Evolutionary conservation across 2,329 filamentous ascomycete species (phyloP), one percentile per base, ranked within the genome.

Genomic region (Alternaria alternata): DNA sequence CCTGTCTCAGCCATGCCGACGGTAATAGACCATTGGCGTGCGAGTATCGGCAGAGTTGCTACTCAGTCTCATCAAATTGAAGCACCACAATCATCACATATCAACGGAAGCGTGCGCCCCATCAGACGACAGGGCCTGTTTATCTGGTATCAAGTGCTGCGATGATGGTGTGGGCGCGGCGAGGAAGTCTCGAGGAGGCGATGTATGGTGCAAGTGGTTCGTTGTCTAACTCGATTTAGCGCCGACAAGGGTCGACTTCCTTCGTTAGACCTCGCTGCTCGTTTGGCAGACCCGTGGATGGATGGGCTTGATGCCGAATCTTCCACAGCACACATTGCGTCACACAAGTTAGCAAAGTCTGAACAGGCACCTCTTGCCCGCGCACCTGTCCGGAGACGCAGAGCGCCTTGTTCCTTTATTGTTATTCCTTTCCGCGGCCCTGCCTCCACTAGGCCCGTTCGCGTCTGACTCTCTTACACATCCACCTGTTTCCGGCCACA

Each of bases 171-270:
- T 54, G 56, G 54, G 44, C 58, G 59, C 64, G 60, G 55, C 62
- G 64, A 65, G 46, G 62, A 66, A 64, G 65, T 61, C 65, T 61
- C 67, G 60, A 63, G 66, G 67, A 68, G 64, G 67, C 67, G 62
- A 69, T 63, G 67, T 68, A 67, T 64, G 60, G 57, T 54, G 58
- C 46, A 49, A 42, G 39, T 42, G 39, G 61, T 56, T 42, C 43
- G 57, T 42, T 28, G 54, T 51, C 66, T 68, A 68, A 61, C 52
- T 51, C 36, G 59, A 65, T 62, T 62, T 61, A 66, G 65, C 55
- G 59, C 54, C 54, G 34, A 51, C 51, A 55, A 61, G 48, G 58
- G 46, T 49, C 30, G 46, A 49, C 46, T 34, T 9, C 30, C 30
- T 32, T 24, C 24, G 28, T 9, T 11, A 30, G 63, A 61, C 44